Conservation (phyloP, 805 yeast species). For the Metschnikowia vanudenii region DNA sequence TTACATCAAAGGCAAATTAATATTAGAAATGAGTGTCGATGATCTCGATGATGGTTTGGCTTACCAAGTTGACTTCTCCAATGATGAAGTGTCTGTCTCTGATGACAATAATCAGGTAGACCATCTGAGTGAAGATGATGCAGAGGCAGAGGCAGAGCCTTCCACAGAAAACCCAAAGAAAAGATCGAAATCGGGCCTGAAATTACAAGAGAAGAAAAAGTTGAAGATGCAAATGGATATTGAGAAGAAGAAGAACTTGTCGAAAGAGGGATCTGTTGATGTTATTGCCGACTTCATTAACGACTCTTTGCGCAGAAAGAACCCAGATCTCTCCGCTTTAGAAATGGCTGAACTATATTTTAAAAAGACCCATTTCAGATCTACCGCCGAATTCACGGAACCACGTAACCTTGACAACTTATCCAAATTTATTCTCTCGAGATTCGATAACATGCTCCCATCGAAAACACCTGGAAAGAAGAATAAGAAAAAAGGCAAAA, state of each 20-base stretch:
- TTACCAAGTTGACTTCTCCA: conserved; percentile 46
- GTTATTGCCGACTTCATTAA: conserved; percentile 69
- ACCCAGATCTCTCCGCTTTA: conserved; percentile 68
- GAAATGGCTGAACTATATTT: conserved; percentile 69
- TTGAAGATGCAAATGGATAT: conserved; percentile 65
- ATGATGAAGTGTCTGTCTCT: conserved; percentile 16
- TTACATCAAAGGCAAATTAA: too few species aligned
- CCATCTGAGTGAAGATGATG: conserved; percentile 6
- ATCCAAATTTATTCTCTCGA: conserved; percentile 50
- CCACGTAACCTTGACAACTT: conserved; percentile 57
- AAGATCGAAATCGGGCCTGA: conserved; percentile 32
- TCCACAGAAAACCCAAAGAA: conserved; percentile 21
- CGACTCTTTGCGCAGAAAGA: conserved; percentile 52
- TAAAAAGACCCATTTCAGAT: conserved; percentile 54
- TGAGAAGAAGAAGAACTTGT: conserved; percentile 53
- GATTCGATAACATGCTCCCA: conserved; percentile 48
- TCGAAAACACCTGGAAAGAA: conserved; percentile 26
- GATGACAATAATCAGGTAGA: neutral
- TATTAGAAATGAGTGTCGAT: conserved; percentile 38
- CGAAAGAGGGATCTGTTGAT: conserved; percentile 51
- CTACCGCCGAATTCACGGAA: conserved; percentile 55
- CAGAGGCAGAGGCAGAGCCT: conserved; percentile 11
- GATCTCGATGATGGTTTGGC: conserved; percentile 79
- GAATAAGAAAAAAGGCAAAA: conserved; percentile 27
- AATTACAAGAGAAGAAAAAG: conserved; percentile 62